Percentiles rank a stretch among this genome's conserved stretches.
Conservation (phyloP, 371 early-diverging fungal genomes). For the Mortierella sp. region DNA sequence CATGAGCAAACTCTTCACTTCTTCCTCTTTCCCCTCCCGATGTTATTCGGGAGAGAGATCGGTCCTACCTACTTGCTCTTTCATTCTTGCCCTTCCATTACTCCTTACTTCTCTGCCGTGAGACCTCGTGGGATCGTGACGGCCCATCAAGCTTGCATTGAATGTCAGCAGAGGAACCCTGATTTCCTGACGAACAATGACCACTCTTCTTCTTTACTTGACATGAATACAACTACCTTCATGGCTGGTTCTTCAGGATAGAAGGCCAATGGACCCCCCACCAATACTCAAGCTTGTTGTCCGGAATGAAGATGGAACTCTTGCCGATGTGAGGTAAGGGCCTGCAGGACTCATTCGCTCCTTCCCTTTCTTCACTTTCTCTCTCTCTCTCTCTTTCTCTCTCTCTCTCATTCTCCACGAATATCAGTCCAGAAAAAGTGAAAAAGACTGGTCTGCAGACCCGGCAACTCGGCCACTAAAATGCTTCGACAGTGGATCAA, state of each 20-base stretch:
- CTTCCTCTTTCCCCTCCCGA: no score
- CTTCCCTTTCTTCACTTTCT: neutral
- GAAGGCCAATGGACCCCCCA: slow-evolving; percentile 69
- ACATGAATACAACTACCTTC: neutral
- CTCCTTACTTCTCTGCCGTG: neutral
- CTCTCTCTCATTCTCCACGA: neutral
- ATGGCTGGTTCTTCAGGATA: slow-evolving; percentile 51
- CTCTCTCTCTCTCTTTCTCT: neutral
- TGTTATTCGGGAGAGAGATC: no score
- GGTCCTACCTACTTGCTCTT: no score
- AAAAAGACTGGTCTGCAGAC: no score
- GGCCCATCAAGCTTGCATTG: no score
- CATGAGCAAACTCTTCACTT: no score
- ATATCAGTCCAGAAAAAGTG: no score
- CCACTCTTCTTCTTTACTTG: no score
- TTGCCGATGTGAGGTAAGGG: slow-evolving; percentile 54
- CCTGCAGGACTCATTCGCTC: neutral
- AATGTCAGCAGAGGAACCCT: no score
- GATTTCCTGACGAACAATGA: no score
- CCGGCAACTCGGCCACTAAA: neutral
- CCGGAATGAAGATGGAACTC: slow-evolving; percentile 40
- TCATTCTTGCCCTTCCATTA: neutral
- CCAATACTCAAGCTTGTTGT: slow-evolving; percentile 61
- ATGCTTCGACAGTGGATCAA: neutral
- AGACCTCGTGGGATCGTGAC: no score